Base-by-base conservation (phyloP, 306 rosid species). In the Trifolium subterraneum region DNA sequence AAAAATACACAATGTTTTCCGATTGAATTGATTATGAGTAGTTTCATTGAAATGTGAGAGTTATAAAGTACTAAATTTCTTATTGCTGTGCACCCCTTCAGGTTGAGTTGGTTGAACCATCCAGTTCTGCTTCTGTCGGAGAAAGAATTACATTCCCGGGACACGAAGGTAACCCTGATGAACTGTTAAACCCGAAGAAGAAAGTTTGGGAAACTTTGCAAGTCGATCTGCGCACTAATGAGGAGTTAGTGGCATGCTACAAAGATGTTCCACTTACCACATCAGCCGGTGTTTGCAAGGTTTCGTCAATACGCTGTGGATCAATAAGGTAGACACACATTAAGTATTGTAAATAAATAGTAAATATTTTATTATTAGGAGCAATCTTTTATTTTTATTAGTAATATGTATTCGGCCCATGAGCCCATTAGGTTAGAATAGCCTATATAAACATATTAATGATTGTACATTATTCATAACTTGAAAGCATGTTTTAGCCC, bases 51-150 rank as follows among this genome's bases (percentile, higher is more conserved):
- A 73, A 22, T 55, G 68, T 29, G 23, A 55, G 27, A 61, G 62
- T 69, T 45, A 39, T 59, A 23, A n/a, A n/a, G 68, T 70, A 33
- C 27, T 76, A 44, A 64, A 18, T 55, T 59, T n/a, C 76, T 63
- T n/a, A 48, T 51, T 47, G 29, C 19, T 66, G 27, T 67, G 77
- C 52, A 22, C 42, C 54, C 54, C 42, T 48, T 74, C n/a, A 93
- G 98, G 91, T 91, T 68, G 97, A 93, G 67, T 80, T 93, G 78
- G 96, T 93, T 55, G 94, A 91, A 50, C 96, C 98, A 2, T 97
- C 97, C 4, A 54, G 78, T 70, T 82, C 86, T 56, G 96, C 98
- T 50, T 8, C 5, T 0, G 85, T 89, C 12, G 97, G 98, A 64
- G 96, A 93, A 83, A 87, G 94, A 80, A 64, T 91, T 15, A 81